Conservation (phyloP, 305 asterid species). For the Fraxinus ornus region DNA sequence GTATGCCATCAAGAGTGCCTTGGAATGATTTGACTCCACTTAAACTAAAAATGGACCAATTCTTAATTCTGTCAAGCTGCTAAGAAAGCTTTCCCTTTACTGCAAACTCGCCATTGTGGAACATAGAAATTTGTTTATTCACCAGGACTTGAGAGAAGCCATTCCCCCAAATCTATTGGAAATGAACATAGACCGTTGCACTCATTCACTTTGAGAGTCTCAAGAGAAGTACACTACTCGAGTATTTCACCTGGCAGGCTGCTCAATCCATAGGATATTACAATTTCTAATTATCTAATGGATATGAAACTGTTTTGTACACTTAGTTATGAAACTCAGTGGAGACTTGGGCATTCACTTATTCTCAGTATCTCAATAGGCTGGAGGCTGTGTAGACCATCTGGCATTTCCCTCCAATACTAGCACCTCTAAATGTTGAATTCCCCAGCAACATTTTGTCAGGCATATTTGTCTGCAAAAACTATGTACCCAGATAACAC, state of each 20-base stretch:
- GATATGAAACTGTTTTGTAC: not conserved
- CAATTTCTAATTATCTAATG: not conserved
- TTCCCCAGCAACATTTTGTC: too few relatives aligned
- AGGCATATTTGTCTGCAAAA: too few relatives aligned
- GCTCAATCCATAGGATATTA: not conserved
- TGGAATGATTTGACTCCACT: not conserved
- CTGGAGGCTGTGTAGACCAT: not conserved
- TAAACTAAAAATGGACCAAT: not conserved
- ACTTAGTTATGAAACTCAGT: not conserved
- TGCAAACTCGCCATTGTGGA: not conserved
- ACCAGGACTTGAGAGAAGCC: not conserved
- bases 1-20: not conserved
- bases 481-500: too few relatives aligned
- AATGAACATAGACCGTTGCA: not conserved
- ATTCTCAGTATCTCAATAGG: not conserved
- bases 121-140: not conserved
- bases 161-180: not conserved
- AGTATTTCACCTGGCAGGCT: not conserved
- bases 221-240: not conserved
- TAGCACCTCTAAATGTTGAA: too few relatives aligned
- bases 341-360: not conserved
- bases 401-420: not conserved
- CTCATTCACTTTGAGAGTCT: not conserved
- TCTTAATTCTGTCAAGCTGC: not conserved
- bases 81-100: not conserved